Evolutionary conservation across 2,329 filamentous ascomycete species (phyloP).

Genomic region (Cladosporium sp.): DNA sequence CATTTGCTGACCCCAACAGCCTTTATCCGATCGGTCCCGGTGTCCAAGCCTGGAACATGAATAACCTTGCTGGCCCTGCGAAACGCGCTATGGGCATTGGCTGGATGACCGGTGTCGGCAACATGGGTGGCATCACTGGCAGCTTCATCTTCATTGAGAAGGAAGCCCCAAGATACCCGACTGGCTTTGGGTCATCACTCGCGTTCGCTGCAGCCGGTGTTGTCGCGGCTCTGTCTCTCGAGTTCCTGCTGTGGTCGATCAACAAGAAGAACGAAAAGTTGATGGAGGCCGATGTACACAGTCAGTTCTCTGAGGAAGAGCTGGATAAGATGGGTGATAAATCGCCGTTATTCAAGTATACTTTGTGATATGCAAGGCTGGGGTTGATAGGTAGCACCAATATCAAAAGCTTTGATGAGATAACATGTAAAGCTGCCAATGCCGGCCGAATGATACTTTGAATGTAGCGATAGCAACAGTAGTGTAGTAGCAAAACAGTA

Average conservation of each 20-base stretch:
- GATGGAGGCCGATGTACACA: conserved; percentile 37
- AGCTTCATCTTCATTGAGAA: conserved; percentile 38
- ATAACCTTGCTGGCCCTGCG: conserved; percentile 35
- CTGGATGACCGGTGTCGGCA: conserved; percentile 41
- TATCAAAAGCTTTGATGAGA: not conserved
- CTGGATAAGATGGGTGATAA: conserved; percentile 41
- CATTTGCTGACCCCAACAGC: conserved; percentile 11
- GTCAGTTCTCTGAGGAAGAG: conserved; percentile 39
- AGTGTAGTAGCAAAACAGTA: not conserved
- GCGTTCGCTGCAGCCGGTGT: conserved; percentile 30
- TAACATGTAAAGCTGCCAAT: not conserved
- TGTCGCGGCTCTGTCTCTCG: conserved; percentile 29
- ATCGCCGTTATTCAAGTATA: conserved; percentile 43
- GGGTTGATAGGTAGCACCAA: not conserved
- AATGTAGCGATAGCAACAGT: not conserved
- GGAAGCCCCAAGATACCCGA: conserved; percentile 40
- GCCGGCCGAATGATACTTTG: not conserved
- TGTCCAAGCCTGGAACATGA: conserved; percentile 31
- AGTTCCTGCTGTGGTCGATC: conserved; percentile 35
- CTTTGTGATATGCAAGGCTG: conserved; percentile 21
- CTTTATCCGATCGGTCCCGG: conserved; percentile 30
- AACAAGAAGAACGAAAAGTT: conserved; percentile 39
- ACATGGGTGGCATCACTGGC: conserved; percentile 46
- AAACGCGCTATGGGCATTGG: conserved; percentile 44
- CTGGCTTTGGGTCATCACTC: conserved; percentile 39